These are phyloP conservation scores for Fusarium euwallaceae DNA, from an alignment of 2,329 filamentous ascomycete species.

Conservation along the genomic window DNA sequence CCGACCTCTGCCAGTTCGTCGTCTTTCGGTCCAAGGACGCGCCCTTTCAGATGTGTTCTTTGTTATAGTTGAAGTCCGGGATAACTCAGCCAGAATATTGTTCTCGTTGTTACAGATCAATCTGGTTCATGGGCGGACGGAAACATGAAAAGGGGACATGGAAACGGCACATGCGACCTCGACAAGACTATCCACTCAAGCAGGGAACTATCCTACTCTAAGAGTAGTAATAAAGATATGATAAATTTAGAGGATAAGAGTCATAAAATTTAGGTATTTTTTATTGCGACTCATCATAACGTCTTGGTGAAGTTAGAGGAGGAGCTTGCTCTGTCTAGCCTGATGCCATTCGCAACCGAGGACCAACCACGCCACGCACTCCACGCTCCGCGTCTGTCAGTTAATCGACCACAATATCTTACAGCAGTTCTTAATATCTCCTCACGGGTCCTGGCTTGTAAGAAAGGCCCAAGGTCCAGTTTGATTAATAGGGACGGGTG, in stretches of 20 bases:
- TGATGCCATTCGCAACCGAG: neutral
- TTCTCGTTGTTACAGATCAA: no score
- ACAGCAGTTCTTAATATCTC: neutral
- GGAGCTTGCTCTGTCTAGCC: neutral
- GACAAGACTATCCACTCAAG: neutral
- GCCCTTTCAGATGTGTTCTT: no score
- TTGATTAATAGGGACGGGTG: neutral
- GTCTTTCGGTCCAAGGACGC: neutral
- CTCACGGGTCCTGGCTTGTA: rapidly evolving
- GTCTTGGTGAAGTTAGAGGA: neutral
- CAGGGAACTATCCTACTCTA: neutral
- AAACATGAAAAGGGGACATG: no score
- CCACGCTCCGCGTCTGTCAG: neutral
- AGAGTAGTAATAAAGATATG: neutral
- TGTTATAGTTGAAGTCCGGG: no score
- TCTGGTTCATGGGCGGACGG: no score
- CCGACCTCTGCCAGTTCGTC: neutral
- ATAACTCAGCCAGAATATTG: no score
- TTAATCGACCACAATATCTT: neutral
- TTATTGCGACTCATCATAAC: neutral
- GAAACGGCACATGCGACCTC: neutral
- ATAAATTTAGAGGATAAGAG: neutral
- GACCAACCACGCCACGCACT: neutral
- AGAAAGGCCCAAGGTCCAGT: neutral
- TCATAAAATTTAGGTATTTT: neutral